Base-by-base conservation (phyloP, 2,329 filamentous ascomycete species). In the Alternaria solani region DNA sequence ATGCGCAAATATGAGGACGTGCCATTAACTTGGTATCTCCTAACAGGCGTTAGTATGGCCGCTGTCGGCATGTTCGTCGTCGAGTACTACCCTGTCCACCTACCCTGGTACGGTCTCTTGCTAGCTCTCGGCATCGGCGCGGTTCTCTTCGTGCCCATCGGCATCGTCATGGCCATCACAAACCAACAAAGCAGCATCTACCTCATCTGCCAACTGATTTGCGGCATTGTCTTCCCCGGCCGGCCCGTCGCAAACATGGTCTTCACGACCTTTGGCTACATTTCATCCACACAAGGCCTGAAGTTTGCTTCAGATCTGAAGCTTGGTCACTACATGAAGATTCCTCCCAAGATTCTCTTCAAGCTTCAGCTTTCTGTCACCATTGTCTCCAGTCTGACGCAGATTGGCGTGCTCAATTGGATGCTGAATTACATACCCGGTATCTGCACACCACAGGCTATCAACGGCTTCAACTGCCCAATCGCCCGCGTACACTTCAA, bases 181-280 rank as follows among this genome's bases (percentile, higher is more conserved):
- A 96, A 95, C 76, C 92, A 94, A 75, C 91, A 95, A 77, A 92
- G 89, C 78, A 92, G 89, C 76, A 92, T 94, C 66, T 95, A 94
- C 75, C 85, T 95, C 36, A 91, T 95, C 69, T 94, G 92, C 76
- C 92, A 95, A 78, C 85, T 96, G 58, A 89, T 95, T 65, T 94
- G 91, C 64, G 93, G 93, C 55, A 88, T 87, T 51, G 84, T 93
- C 16, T 96, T 96, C 75, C 92, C 92, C 0, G 93, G 93, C 28
- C 89, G 91, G 1, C 93, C 93, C 1, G 91, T 96, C 11, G 93
- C 92, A 51, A 95, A 96, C 78, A 96, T 96, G 93, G 91, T 96
- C 36, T 96, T 96, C 71, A 92, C 94, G 48, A 95, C 92, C 0
- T 96, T 95, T 75, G 92, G 92, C 63, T 96, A 95, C 60, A 95